These are phyloP conservation scores for Verticillium nubilum DNA, from an alignment of 2,329 filamentous ascomycete species.

Conservation along the genomic window DNA sequence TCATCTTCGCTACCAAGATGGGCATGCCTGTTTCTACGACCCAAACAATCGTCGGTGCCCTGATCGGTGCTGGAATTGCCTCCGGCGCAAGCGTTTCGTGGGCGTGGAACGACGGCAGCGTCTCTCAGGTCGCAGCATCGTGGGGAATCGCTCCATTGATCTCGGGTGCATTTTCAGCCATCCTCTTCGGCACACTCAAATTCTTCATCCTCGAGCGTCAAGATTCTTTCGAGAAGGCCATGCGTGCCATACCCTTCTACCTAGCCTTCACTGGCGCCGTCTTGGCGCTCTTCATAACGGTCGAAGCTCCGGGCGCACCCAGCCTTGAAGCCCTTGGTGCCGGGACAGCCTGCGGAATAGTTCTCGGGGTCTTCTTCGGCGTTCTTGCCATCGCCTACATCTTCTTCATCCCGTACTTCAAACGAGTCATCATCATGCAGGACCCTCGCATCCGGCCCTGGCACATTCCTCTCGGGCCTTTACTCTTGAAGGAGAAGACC, in stretches of 20 bases:
- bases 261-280: constrained; percentile 16
- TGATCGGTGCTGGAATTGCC: constrained; percentile 16
- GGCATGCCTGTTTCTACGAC: constrained; percentile 11
- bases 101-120: constrained; percentile 13
- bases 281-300: constrained; percentile 16
- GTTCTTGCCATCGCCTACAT: constrained; percentile 20
- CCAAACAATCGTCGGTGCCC: constrained; percentile 10
- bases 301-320: constrained; percentile 12
- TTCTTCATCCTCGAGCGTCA: constrained; percentile 10
- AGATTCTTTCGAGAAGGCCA: constrained; percentile 12
- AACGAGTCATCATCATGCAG: constrained; percentile 24
- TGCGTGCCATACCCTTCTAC: constrained; percentile 17
- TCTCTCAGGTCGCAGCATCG: constrained; percentile 16
- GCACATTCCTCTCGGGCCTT: constrained; percentile 29
- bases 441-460: constrained; percentile 24
- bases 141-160: constrained; percentile 15
- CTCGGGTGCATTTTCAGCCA: constrained; percentile 11
- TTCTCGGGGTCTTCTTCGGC: constrained; percentile 23
- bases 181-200: constrained; percentile 13
- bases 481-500: constrained; percentile 21
- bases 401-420: constrained; percentile 30
- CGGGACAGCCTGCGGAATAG: constrained; percentile 21
- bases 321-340: constrained; percentile 25
- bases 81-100: constrained; percentile 21
- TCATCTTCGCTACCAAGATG: constrained; percentile 8